These are phyloP conservation scores for Scheffersomyces lignicola DNA, from an alignment of 1,139 yeast species.

Conservation along the genomic window DNA sequence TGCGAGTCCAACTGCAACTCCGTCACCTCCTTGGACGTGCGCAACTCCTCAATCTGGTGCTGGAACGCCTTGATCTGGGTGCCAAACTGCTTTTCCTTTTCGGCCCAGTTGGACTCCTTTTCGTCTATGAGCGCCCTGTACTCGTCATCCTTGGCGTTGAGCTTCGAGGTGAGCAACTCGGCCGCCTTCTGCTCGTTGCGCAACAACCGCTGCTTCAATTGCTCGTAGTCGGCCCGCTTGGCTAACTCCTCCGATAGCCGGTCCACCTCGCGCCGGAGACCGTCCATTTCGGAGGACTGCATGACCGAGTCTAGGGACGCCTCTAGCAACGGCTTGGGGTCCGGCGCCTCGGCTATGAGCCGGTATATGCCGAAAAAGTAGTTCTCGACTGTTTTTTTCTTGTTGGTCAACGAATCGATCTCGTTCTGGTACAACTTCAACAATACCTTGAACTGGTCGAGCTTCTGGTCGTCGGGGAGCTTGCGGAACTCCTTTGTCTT, in stretches of 20 bases:
- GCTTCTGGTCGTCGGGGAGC: conserved; percentile 62
- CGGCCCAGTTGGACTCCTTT: conserved; percentile 60
- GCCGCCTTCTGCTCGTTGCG: conserved; percentile 61
- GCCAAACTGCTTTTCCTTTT: conserved; percentile 46
- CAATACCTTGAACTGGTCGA: conserved; percentile 62
- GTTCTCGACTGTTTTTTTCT: conserved; percentile 73
- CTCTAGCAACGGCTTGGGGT: conserved; percentile 81
- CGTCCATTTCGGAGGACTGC: conserved; percentile 54
- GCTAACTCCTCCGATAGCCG: conserved; percentile 61
- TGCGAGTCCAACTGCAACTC: conserved; percentile 46
- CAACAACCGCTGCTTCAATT: conserved; percentile 59
- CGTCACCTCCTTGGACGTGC: conserved; percentile 56
- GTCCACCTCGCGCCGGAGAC: conserved; percentile 54
- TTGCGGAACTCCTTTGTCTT: conserved; percentile 83
- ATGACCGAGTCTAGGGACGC: conserved; percentile 69
- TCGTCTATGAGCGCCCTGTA: conserved; percentile 59
- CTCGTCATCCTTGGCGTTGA: conserved; percentile 64
- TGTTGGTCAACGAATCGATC: conserved; percentile 76
- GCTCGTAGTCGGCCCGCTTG: conserved; percentile 76
- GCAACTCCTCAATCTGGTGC: conserved; percentile 52
- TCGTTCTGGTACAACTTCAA: conserved; percentile 85
- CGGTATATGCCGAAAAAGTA: conserved; percentile 75
- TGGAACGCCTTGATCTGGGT: conserved; percentile 48
- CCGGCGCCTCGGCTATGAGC: conserved; percentile 85
- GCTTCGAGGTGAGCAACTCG: conserved; percentile 44